Evolutionary conservation across 768 basidiomycete genomes (phyloP).

Genomic region (Lanmaoa rubissima): DNA sequence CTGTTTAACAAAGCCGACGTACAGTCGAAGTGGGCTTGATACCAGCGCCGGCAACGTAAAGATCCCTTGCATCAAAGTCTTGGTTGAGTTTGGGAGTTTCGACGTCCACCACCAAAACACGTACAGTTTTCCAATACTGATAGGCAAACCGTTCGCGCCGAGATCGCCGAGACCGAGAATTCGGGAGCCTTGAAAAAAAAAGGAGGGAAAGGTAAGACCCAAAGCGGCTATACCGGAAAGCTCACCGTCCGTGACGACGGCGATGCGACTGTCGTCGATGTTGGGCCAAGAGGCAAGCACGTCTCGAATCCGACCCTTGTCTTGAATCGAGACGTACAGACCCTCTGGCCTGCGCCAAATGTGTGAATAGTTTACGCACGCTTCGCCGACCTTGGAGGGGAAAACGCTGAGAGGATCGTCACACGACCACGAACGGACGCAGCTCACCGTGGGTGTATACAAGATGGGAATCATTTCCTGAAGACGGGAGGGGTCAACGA

Average conservation of each 20-base stretch:
- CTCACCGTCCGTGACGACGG: conserved; percentile 75
- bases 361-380: conserved; percentile 67
- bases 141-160: conserved; percentile 43
- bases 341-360: conserved; percentile 67
- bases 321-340: conserved; percentile 58
- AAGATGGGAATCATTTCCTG: conserved; percentile 64
- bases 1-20: conserved; percentile 1
- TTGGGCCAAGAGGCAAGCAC: conserved; percentile 54
- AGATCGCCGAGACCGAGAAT: conserved; percentile 66
- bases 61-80: conserved; percentile 37
- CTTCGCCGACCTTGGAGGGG: conserved; percentile 57
- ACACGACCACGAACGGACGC: conserved; percentile 1
- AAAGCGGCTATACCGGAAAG: neutral
- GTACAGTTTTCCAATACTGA: conserved; percentile 72
- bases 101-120: conserved; percentile 26
- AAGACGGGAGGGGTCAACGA: neutral
- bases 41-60: conserved; percentile 73
- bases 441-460: conserved; percentile 68
- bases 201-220: neutral
- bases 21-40: conserved; percentile 50
- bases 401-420: conserved; percentile 17
- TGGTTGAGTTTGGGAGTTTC: neutral
- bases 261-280: conserved; percentile 50
- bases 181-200: conserved; percentile 48
- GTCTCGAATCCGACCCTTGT: conserved; percentile 61